A percentile compares a stretch with the other conserved stretches of the same genome.
These are phyloP conservation scores for Sphaerulina musiva DNA, from an alignment of 2,329 filamentous ascomycete species.

Conservation along the genomic window DNA sequence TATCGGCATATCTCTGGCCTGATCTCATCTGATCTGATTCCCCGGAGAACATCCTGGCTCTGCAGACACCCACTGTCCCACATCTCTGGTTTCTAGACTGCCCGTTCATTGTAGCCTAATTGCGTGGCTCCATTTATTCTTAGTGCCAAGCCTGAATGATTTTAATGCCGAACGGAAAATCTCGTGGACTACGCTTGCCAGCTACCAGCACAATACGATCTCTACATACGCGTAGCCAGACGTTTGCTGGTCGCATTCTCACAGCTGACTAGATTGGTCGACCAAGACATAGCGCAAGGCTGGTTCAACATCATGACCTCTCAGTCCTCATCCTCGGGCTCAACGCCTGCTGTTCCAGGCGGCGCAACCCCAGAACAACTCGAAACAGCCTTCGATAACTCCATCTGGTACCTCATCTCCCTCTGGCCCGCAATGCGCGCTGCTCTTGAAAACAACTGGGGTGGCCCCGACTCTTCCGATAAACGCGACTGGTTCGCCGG, in stretches of 20 bases:
- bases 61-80: no score
- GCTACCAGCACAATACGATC: not conserved
- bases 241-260: not conserved
- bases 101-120: no score
- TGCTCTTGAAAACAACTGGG: constrained; percentile 81
- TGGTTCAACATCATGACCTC: constrained; percentile 13
- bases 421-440: constrained; percentile 84
- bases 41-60: no score
- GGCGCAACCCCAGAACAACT: constrained; percentile 26
- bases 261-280: not conserved
- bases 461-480: constrained; percentile 71
- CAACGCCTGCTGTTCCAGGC: constrained; percentile 6
- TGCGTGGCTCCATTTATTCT: not conserved
- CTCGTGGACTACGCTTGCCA: not conserved
- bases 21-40: no score
- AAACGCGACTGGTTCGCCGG: constrained; percentile 97
- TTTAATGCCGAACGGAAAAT: not conserved
- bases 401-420: constrained; percentile 75
- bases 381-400: constrained; percentile 60
- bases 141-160: not conserved
- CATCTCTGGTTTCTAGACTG: no score
- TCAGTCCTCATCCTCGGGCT: constrained; percentile 3
- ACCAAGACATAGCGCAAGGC: not conserved
- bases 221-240: not conserved
- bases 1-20: no score